Base-by-base conservation (phyloP, 768 basidiomycete species). In the Russula sp. region DNA sequence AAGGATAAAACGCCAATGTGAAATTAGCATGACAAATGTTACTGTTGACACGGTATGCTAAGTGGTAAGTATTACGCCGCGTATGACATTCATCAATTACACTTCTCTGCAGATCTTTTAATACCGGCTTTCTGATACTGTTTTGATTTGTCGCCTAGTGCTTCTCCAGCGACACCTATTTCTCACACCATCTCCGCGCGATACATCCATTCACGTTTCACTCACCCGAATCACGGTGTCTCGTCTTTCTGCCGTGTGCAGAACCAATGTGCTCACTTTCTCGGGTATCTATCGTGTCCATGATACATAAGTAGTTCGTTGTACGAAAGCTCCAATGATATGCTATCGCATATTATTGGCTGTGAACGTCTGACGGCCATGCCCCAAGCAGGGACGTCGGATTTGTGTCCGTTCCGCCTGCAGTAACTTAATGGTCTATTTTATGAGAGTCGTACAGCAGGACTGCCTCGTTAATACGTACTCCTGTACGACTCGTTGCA, bases 101-200 rank as follows among this genome's bases (percentile, higher is more conserved):
- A 34, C 22, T 18, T 47, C 18, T 22, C 45, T 58, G 44, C 50
- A 22, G 27, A 58, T 59, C 13, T 22, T 48, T 48, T 63, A 22
- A 32, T 44, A 35, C 42, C 49, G 40, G 31, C 59, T 55, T 31
- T 62, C 44, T 50, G 58, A 47, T 44, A 58, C 55, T 63, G 20
- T 53, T 62, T 50, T 48, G 61, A 35, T 52, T 55, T 56, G 55
- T 62, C 65, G 37, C 44, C 40, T 45, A 31, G 37, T 56, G 14
- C 44, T 37, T 44, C n/a, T 44, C 54, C 34, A 5, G 63, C 63
- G 63, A 64, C 39, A 64, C 63, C 58, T 60, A 42, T 22, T 34
- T 49, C 48, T 20, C 40, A 55, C 18, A 2, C 35, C 51, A 40
- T 9, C 47, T 40, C 52, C 11, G 32, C 16, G 63, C 63, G 63